Conservation (phyloP, 345 rosid genomes). For the Citrus trifoliata region DNA sequence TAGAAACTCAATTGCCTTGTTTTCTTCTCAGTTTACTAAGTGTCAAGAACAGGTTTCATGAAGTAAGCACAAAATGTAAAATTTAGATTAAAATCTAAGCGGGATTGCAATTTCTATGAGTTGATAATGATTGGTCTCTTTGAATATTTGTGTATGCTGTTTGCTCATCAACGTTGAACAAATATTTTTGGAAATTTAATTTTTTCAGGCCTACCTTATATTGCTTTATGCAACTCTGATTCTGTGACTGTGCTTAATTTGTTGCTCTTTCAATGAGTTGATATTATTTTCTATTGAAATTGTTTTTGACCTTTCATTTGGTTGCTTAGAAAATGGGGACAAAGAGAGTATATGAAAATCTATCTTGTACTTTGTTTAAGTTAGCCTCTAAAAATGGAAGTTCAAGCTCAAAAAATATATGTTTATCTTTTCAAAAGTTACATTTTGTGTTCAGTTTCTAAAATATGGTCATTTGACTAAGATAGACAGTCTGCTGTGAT, state of each 20-base stretch:
- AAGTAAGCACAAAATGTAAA: neutral
- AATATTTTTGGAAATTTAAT: neutral
- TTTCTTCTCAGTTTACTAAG: no score
- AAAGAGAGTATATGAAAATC: neutral
- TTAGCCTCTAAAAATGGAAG: neutral
- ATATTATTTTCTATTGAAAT: neutral
- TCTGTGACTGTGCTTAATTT: neutral
- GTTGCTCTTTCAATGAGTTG: neutral
- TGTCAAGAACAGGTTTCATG: neutral
- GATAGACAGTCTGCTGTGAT: neutral
- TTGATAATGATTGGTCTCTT: neutral
- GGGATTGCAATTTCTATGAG: neutral
- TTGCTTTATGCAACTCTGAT: neutral
- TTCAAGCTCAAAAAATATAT: neutral
- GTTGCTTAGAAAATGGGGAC: neutral
- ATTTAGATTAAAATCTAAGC: neutral
- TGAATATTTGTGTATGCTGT: neutral
- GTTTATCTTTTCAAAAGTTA: neutral
- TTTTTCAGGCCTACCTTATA: neutral
- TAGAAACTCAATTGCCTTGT: neutral
- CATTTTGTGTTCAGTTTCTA: neutral
- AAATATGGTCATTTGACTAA: neutral
- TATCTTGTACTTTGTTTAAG: neutral
- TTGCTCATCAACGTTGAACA: neutral
- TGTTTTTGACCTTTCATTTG: neutral